phyloP scores from a whole-genome alignment of 441 rosid species.

The Bocquillonia castaneifolia region DNA sequence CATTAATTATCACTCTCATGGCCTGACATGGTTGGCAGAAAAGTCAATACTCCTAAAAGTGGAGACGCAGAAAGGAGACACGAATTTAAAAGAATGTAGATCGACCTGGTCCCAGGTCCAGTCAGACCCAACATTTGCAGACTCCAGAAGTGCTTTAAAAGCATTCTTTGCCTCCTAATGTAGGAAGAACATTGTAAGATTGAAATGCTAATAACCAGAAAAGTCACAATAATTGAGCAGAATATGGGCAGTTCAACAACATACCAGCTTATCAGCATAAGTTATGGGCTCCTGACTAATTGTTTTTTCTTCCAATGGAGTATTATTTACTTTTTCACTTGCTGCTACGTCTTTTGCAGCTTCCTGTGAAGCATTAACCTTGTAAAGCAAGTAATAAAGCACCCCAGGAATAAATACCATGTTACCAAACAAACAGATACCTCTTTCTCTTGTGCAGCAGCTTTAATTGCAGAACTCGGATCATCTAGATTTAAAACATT shows the following conservation, averaged over 20 bases:
- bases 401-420: constrained; percentile 15
- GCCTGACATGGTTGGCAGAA: constrained; percentile 36
- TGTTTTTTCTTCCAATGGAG: constrained; percentile 47
- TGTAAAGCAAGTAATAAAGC: constrained; percentile 28
- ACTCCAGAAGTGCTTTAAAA: constrained; percentile 86
- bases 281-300: constrained; percentile 46
- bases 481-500: constrained; percentile 31
- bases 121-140: constrained; percentile 83
- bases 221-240: constrained; percentile 15
- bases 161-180: constrained; percentile 94
- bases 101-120: constrained; percentile 99
- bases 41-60: constrained; percentile 1
- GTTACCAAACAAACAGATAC: constrained; percentile 32
- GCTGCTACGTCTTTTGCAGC: constrained; percentile 39
- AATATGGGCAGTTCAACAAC: constrained; percentile 19
- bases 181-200: constrained; percentile 10
- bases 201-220: constrained; percentile 16
- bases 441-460: constrained; percentile 37
- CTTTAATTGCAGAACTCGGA: constrained; percentile 37
- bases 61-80: no score
- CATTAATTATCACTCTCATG: constrained; percentile 77
- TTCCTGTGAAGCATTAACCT: constrained; percentile 41
- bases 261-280: constrained; percentile 62
- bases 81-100: constrained; percentile 1
- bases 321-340: constrained; percentile 39